Base-by-base conservation (phyloP, 768 basidiomycete genomes). In the Suillus occidentalis region DNA sequence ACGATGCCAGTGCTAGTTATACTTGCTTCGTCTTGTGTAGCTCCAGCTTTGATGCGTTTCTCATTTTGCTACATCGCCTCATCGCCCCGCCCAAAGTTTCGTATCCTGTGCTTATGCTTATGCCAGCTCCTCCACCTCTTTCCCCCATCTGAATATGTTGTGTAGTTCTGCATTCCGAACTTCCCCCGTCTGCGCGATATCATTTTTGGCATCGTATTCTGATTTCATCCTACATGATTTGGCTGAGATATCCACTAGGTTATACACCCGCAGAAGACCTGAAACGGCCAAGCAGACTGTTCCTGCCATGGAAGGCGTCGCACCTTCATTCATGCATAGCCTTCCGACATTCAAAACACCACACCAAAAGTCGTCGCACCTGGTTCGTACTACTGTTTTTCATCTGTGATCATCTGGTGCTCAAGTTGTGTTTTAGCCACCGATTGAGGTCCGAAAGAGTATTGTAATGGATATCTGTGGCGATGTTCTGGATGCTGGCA, bases 141-240 rank as follows among this genome's bases (percentile, higher is more conserved):
- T 45, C 43, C 18, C 20, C 7, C 18, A 31, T 4, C 31, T 31
- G 4, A 31, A 31, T 31, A 31, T 31, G 31, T 4, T 31, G 31
- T 31, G 4, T 31, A 31, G 31, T 31, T 4, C 31, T 3, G 31
- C 31, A 31, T n/a, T 18, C 42, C 8, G 4, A 20, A 43, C 7
- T 10, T 20, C 9, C 43, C 3, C 43, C 43, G 9, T 45, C 43
- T n/a, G 20, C 20, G 20, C 67, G 1, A 52, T 71, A 52, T 71
- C 70, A n/a, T 59, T 66, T 14, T 52, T 66, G 16, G 65, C 70
- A 50, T 70, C 63, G 70, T 63, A 25, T 61, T 25, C 7, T 31
- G 14, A 34, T 16, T 61, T 28, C 2, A 3, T 7, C 3, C n/a
- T 37, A n/a, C 22, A 14, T 36, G n/a, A 13, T 3, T 22, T 1